Percentiles rank a stretch among this genome's conserved stretches.
Conservation (phyloP, 495 filamentous ascomycete species). For the Talaromyces thailandensis region DNA sequence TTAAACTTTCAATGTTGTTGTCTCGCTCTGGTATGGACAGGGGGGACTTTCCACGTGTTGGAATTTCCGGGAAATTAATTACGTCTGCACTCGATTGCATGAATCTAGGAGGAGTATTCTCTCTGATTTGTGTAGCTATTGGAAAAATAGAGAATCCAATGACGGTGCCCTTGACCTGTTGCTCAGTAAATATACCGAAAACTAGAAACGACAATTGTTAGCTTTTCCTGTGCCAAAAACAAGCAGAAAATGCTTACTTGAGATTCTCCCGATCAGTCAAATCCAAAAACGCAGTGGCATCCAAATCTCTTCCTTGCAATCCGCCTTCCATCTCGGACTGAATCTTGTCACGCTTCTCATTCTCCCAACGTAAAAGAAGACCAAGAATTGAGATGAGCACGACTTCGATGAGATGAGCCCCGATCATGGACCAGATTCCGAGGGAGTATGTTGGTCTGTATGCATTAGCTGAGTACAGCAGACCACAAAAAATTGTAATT, state of each 20-base stretch:
- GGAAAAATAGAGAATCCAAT: too few species aligned
- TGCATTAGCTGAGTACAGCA: background rate
- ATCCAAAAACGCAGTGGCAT: conserved; percentile 49
- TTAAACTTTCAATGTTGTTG: background rate
- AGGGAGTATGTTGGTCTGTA: conserved; percentile 30
- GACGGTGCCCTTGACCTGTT: too few species aligned
- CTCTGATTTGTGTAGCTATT: too few species aligned
- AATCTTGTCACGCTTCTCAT: conserved; percentile 43
- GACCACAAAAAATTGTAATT: too few species aligned
- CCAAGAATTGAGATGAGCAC: conserved; percentile 37
- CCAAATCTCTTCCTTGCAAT: conserved; percentile 40
- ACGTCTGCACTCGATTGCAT: background rate
- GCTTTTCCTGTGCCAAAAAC: background rate
- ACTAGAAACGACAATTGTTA: background rate
- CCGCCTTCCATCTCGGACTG: conserved; percentile 31
- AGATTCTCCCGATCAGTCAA: conserved; percentile 53
- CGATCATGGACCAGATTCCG: conserved; percentile 56
- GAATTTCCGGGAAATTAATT: background rate
- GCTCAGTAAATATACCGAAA: background rate
- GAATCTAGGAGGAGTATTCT: too few species aligned
- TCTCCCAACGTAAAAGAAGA: conserved; percentile 44
- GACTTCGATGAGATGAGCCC: conserved; percentile 47
- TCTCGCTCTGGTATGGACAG: conserved; percentile 1
- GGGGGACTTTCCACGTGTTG: background rate
- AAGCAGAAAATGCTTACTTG: conserved; percentile 26